These are phyloP conservation scores for Anthoceros angustus DNA, from an alignment of 225 moss, liverwort and hornwort species.

Conservation along the genomic window DNA sequence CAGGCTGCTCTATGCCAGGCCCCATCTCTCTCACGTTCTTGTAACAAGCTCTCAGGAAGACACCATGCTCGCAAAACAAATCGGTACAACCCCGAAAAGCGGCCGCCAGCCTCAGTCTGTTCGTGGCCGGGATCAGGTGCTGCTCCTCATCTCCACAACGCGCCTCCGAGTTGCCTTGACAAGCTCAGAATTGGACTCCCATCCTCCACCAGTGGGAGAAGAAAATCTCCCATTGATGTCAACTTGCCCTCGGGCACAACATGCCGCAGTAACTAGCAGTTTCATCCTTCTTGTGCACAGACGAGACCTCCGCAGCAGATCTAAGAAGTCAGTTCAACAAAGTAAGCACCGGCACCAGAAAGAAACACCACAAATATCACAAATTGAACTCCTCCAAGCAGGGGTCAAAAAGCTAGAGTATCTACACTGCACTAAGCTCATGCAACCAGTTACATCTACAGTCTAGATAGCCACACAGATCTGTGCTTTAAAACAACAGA, in stretches of 20 bases:
- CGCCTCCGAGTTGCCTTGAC: constrained; percentile 1
- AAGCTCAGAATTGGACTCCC: background rate
- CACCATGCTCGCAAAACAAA: background rate
- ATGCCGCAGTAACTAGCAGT: background rate
- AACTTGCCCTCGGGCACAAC: background rate
- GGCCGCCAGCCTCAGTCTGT: background rate
- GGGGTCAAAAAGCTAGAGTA: background rate
- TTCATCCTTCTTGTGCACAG: background rate
- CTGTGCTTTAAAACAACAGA: too few species aligned
- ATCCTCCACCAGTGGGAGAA: constrained; percentile 1
- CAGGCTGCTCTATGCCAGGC: background rate
- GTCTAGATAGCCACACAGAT: too few species aligned
- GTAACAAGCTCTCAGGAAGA: background rate
- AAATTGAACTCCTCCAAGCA: background rate
- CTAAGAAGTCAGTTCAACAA: background rate
- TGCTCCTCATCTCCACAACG: background rate
- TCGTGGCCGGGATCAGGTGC: background rate
- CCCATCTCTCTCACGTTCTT: background rate
- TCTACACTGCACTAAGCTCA: background rate
- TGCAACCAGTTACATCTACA: too few species aligned
- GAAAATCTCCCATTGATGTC: background rate
- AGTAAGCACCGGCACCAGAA: background rate
- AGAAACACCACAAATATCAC: background rate
- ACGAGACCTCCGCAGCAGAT: background rate
- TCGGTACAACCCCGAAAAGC: background rate